Percentiles rank a stretch among this genome's conserved stretches.
Evolutionary conservation across 2,329 filamentous ascomycete species (phyloP).

Genomic region (Cytospora piceae): DNA sequence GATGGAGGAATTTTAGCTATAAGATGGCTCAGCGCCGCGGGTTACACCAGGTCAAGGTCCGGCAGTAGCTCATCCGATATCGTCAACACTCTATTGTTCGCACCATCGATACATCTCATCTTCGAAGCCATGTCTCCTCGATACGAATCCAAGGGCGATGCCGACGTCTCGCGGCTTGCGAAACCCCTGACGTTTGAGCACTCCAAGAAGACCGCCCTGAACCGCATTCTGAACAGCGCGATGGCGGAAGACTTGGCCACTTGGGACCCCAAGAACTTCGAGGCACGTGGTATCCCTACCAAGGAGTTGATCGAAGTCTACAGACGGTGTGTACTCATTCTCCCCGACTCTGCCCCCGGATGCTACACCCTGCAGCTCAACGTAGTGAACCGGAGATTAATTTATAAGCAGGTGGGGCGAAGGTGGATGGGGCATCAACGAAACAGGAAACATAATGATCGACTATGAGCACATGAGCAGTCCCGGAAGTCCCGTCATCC

Average conservation of each 20-base stretch:
- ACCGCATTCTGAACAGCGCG: slow-evolving; percentile 66
- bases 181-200: slow-evolving; percentile 46
- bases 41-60: background rate
- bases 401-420: slow-evolving; percentile 54
- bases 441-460: slow-evolving; percentile 68
- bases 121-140: background rate
- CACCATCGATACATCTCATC: background rate
- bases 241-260: slow-evolving; percentile 68
- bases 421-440: slow-evolving; percentile 56
- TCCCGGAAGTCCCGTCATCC: slow-evolving; percentile 61
- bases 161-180: slow-evolving; percentile 1
- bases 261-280: slow-evolving; percentile 62
- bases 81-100: background rate
- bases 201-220: slow-evolving; percentile 59
- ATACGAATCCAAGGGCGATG: background rate
- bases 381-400: background rate
- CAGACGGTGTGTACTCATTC: slow-evolving; percentile 39
- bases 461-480: slow-evolving; percentile 61
- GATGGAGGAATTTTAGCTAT: background rate
- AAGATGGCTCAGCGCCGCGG: background rate
- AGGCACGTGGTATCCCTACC: slow-evolving; percentile 52
- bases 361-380: background rate
- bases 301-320: slow-evolving; percentile 57
- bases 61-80: background rate
- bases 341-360: background rate